Base-by-base conservation (phyloP, 768 basidiomycete species). In the Exsudoporus frostii region DNA sequence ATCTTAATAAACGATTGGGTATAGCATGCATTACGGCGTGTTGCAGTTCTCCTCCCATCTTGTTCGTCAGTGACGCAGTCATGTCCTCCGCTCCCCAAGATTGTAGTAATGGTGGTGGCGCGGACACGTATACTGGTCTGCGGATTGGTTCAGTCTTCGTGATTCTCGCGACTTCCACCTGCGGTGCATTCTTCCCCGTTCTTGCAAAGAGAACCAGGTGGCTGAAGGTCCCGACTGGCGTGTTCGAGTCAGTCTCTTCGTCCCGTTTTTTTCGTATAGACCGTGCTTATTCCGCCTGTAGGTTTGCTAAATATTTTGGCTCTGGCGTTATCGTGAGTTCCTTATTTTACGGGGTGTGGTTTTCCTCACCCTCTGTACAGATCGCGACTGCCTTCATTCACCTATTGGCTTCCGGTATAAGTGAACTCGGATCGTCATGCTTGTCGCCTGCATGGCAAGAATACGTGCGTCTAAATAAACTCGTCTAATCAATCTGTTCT, bases 371-470 rank as follows among this genome's bases (percentile, higher is more conserved):
- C 19, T 41, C 9, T 56, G 48, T 44, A 25, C 58, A 91, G 89
- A 87, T 97, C 53, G 92, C 92, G 1, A 96, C 93, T 10, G 87
- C 90, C 4, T 96, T 91, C 67, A 90, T 92, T 33, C 90, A 93
- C 68, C 78, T 96, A 0, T 75, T 96, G 7, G 72, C 80, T 7
- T 88, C 95, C 1, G 95, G 83, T 0, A 72, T 91, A 43, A 82
- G 82, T 11, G 89, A 81, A 34, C 76, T 98, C 5, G 69, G 74
- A 19, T 87, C 84, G 1, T 73, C 78, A 9, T 98, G 95, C 68
- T 75, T 98, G 22, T 62, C 77, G 0, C 71, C 79, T 3, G 81
- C 70, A 32, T 98, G 96, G 95, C 65, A 63, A 0, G 70, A 74
- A 52, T 97, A 95, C 66, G 91, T 92, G 62, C 61, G 86, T 63